Evolutionary conservation across 208 protist genomes (phyloP).

Genomic region (Leishmania martiniquensis): DNA sequence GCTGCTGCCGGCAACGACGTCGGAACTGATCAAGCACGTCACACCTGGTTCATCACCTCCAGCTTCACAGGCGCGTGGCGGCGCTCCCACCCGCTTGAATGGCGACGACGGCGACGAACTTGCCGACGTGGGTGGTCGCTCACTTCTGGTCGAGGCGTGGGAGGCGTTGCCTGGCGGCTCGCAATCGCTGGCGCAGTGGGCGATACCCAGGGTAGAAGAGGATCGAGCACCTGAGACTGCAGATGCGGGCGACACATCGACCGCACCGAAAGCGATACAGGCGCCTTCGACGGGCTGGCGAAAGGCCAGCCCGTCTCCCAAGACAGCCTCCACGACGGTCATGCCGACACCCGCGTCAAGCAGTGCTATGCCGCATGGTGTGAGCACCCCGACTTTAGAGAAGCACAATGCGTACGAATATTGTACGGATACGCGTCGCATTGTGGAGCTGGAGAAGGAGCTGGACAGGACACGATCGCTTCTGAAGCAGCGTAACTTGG

Average conservation of each 20-base stretch:
- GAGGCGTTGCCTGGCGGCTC: constrained; percentile 16
- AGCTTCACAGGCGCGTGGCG: neutral
- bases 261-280: neutral
- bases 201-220: neutral
- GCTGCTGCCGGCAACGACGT: constrained; percentile 14
- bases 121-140: neutral
- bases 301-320: neutral
- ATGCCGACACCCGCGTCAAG: neutral
- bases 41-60: neutral
- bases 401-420: constrained; percentile 37
- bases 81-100: neutral
- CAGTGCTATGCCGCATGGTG: neutral
- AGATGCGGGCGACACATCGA: neutral
- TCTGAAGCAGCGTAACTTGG: constrained; percentile 33
- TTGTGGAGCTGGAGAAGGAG: constrained; percentile 26
- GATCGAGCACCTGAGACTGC: neutral
- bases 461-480: constrained; percentile 29
- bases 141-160: constrained; percentile 28
- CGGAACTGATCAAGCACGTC: neutral
- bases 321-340: neutral
- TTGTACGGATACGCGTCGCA: constrained; percentile 2
- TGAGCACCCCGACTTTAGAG: constrained; percentile 9
- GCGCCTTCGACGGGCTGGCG: neutral
- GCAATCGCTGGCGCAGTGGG: constrained; percentile 27
- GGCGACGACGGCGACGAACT: constrained; percentile 2